These are phyloP conservation scores for Ustilago shanxiensis DNA, from an alignment of 1,284 basidiomycete genomes.

Conservation along the genomic window DNA sequence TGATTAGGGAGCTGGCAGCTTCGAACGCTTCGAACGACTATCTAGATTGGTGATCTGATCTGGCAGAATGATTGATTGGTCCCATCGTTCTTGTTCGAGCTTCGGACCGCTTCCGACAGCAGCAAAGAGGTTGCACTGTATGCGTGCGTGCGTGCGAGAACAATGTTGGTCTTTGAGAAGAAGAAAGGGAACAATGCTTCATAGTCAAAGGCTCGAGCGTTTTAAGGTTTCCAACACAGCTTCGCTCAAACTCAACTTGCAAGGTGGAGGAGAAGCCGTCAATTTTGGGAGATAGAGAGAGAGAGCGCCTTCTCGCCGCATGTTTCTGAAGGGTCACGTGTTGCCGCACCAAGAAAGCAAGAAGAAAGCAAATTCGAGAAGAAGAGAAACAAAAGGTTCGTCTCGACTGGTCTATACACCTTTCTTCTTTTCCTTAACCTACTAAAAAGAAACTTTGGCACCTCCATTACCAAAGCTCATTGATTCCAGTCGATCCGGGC, in stretches of 20 bases:
- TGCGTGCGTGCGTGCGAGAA: neutral
- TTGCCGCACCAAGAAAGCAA: neutral
- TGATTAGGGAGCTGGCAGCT: neutral
- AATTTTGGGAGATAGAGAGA: neutral
- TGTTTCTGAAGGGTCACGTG: slow-evolving; percentile 18
- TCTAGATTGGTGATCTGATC: neutral
- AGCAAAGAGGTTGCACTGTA: too few species aligned
- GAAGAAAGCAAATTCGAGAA: slow-evolving; percentile 3
- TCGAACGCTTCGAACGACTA: neutral
- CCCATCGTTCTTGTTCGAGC: neutral
- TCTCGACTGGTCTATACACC: slow-evolving; percentile 1
- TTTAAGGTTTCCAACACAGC: too few species aligned
- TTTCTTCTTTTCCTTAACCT: slow-evolving; percentile 49
- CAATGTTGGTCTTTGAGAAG: neutral
- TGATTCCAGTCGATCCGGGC: slow-evolving; percentile 38
- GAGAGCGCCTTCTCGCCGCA: neutral
- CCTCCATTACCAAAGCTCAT: slow-evolving; percentile 54
- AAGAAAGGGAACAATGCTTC: neutral
- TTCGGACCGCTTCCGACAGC: neutral
- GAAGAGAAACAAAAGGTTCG: slow-evolving; percentile 1
- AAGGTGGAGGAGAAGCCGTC: neutral
- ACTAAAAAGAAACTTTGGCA: slow-evolving; percentile 55
- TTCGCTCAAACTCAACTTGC: neutral
- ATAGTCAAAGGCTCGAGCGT: slow-evolving; percentile 10
- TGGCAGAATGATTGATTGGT: neutral